These are phyloP conservation scores for Mucor ambiguus DNA, from an alignment of 371 early-diverging fungal species.

Conservation along the genomic window DNA sequence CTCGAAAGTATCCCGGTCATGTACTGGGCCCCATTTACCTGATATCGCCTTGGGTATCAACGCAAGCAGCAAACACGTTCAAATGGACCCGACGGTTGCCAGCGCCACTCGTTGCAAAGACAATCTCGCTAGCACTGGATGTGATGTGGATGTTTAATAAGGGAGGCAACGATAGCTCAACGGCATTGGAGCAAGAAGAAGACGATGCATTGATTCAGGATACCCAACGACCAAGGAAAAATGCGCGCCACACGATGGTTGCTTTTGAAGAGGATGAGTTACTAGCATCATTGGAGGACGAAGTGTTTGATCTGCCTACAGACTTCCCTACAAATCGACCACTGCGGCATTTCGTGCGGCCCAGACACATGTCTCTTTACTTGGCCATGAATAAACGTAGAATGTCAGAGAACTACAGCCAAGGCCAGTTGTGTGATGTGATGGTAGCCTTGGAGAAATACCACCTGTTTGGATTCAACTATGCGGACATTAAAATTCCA, in stretches of 20 bases:
- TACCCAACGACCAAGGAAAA: neutral
- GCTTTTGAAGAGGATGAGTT: conserved; percentile 40
- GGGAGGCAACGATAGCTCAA: neutral
- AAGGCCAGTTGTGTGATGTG: conserved; percentile 49
- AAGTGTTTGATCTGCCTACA: conserved; percentile 35
- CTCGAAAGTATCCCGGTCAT: conserved; percentile 37
- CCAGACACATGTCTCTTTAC: conserved; percentile 50
- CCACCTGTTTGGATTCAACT: conserved; percentile 51
- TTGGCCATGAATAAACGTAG: conserved; percentile 50
- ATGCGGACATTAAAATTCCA: conserved; percentile 38
- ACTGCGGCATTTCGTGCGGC: conserved; percentile 49
- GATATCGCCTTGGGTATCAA: conserved; percentile 60
- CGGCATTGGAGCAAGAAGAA: neutral
- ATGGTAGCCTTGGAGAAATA: conserved; percentile 55
- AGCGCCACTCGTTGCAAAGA: conserved; percentile 43
- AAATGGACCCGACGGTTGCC: conserved; percentile 55
- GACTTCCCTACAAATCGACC: conserved; percentile 56
- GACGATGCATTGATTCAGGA: neutral
- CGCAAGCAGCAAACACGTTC: conserved; percentile 51
- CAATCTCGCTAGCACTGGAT: conserved; percentile 49
- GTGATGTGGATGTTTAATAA: conserved; percentile 52
- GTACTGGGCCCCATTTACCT: conserved; percentile 44
- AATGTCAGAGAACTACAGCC: conserved; percentile 44
- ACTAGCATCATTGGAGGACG: conserved; percentile 40
- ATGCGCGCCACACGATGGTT: conserved; percentile 15